phyloP scores from a whole-genome alignment of 176 grass and related monocot genomes.

The Urochloa ruziziensis region DNA sequence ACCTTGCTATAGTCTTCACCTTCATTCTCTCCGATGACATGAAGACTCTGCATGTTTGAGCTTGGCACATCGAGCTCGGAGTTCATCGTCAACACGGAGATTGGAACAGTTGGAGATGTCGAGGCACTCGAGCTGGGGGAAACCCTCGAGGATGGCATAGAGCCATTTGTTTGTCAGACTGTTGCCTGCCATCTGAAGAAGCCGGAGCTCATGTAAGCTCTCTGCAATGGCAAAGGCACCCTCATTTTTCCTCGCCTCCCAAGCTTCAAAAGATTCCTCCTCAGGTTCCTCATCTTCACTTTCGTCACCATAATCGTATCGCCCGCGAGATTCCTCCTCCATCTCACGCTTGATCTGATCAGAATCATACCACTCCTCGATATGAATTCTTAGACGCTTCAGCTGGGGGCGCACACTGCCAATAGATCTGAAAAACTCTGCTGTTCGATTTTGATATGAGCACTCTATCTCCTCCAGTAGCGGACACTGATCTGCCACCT shows the following conservation, averaged over 20 bases:
- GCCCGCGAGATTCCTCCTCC: background rate
- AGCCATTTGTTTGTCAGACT: constrained; percentile 6
- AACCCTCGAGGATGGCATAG: background rate
- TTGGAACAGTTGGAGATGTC: constrained; percentile 3
- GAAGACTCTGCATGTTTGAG: constrained; percentile 30
- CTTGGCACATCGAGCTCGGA: constrained; percentile 17
- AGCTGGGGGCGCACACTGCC: constrained; percentile 24
- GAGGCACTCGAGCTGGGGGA: background rate
- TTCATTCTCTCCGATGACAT: background rate
- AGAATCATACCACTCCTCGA: constrained; percentile 1
- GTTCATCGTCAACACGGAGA: constrained; percentile 18
- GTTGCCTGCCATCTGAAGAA: constrained; percentile 35
- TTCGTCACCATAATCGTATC: background rate
- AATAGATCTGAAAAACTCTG: constrained; percentile 1
- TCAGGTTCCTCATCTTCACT: background rate
- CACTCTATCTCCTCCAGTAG: constrained; percentile 45
- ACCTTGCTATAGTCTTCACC: background rate
- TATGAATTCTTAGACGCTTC: constrained; percentile 35
- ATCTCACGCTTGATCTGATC: constrained; percentile 12
- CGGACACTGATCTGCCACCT: constrained; percentile 15
- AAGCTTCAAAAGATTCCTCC: background rate
- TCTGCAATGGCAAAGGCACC: constrained; percentile 47
- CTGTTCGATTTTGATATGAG: background rate
- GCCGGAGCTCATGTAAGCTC: constrained; percentile 19
- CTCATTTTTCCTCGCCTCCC: constrained; percentile 27